Evolutionary conservation across 1,284 basidiomycete species (phyloP).

Genomic region (Wallemia mellicola): DNA sequence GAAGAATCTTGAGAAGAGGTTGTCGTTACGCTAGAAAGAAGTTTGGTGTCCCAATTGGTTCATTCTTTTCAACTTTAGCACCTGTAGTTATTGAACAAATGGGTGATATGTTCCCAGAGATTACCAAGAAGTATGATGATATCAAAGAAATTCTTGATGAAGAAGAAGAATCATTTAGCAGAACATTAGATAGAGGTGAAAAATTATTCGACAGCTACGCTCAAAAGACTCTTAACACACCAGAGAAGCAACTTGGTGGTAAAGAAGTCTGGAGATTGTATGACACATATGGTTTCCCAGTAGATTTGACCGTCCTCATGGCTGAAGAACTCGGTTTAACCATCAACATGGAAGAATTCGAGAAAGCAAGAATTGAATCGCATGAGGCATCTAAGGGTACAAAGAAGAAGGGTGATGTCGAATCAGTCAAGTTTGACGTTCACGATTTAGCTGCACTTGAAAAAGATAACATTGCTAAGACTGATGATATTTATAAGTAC

Average conservation of each 20-base stretch:
- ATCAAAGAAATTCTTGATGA: constrained; percentile 90
- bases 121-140: constrained; percentile 50
- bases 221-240: constrained; percentile 31
- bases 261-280: constrained; percentile 91
- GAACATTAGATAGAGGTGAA: constrained; percentile 87
- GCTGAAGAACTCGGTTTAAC: constrained; percentile 68
- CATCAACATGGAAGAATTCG: constrained; percentile 70
- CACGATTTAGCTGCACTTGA: constrained; percentile 77
- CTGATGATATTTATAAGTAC: constrained; percentile 74
- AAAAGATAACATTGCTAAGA: constrained; percentile 62
- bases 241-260: constrained; percentile 41
- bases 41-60: constrained; percentile 71
- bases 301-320: constrained; percentile 88
- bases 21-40: constrained; percentile 87
- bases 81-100: constrained; percentile 71
- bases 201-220: constrained; percentile 85
- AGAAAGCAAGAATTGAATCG: constrained; percentile 55
- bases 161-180: constrained; percentile 86
- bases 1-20: constrained; percentile 70
- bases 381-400: constrained; percentile 69
- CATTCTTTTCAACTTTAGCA: constrained; percentile 75
- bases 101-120: constrained; percentile 75
- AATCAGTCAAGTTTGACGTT: constrained; percentile 67
- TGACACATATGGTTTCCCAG: constrained; percentile 95
- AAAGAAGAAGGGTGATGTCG: constrained; percentile 32